Conservation (phyloP, 192 early-diverging fungal species). For the Backusella macrospora region DNA sequence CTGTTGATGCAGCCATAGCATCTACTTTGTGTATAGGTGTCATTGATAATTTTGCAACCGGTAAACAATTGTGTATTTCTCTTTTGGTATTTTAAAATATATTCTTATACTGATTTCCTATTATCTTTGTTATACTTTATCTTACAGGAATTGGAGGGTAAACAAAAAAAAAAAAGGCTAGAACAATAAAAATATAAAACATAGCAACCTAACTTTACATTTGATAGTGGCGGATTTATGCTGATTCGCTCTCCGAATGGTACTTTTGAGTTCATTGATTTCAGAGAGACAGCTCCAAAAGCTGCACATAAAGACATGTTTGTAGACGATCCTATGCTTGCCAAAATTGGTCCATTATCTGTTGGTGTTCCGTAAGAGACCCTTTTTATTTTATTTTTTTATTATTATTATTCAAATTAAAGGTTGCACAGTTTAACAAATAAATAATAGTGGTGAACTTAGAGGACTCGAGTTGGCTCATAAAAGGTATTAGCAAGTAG, state of each 20-base stretch:
- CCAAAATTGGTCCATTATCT: constrained; percentile 71
- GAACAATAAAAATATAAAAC: background rate
- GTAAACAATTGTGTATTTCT: constrained; percentile 32
- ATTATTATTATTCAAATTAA: background rate
- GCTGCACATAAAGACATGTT: constrained; percentile 83
- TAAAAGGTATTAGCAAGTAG: constrained; percentile 44
- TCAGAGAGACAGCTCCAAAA: constrained; percentile 82
- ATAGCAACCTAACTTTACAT: constrained; percentile 14
- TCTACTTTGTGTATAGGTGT: constrained; percentile 86
- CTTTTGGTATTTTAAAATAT: background rate
- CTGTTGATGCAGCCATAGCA: constrained; percentile 89
- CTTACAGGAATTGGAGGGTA: constrained; percentile 69
- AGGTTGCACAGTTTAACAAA: background rate
- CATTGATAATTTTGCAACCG: constrained; percentile 84
- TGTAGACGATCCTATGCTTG: constrained; percentile 65
- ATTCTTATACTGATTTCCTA: background rate
- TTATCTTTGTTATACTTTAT: background rate
- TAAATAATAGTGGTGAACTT: constrained; percentile 72
- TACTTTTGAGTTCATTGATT: constrained; percentile 76
- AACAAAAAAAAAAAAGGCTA: background rate
- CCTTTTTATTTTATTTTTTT: background rate
- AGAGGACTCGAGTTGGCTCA: constrained; percentile 84
- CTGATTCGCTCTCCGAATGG: constrained; percentile 68
- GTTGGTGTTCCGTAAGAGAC: constrained; percentile 74
- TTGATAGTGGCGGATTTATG: constrained; percentile 87